Evolutionary conservation across 1,284 basidiomycete species (phyloP).

Genomic region (Malassezia japonica): DNA sequence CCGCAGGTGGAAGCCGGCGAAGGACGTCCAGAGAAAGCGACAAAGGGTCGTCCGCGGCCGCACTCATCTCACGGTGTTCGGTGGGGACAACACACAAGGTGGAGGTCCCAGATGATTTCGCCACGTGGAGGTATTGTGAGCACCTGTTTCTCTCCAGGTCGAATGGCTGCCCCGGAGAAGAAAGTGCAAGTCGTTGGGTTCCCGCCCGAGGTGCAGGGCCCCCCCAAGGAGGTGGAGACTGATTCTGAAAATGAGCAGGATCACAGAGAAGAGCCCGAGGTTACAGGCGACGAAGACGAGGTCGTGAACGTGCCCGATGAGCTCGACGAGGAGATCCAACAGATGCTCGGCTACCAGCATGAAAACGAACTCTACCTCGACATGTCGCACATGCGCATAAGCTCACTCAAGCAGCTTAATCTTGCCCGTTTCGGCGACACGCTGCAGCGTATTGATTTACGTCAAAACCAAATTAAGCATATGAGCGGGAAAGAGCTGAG

Average conservation of each 20-base stretch:
- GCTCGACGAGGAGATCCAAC: conserved; percentile 24
- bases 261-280: conserved; percentile 12
- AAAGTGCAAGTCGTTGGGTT: conserved; percentile 13
- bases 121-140: neutral
- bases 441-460: conserved; percentile 69
- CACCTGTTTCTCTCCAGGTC: neutral
- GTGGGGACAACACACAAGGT: neutral
- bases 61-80: conserved; percentile 9
- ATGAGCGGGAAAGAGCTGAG: conserved; percentile 54
- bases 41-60: conserved; percentile 24
- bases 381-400: conserved; percentile 71
- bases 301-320: conserved; percentile 21
- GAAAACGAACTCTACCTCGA: conserved; percentile 55
- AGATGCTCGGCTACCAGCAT: conserved; percentile 26
- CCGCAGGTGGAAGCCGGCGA: conserved; percentile 84
- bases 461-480: conserved; percentile 73
- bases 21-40: conserved; percentile 68
- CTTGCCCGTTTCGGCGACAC: conserved; percentile 62
- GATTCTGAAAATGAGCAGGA: conserved; percentile 25
- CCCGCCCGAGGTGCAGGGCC: neutral
- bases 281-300: neutral
- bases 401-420: conserved; percentile 54
- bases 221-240: conserved; percentile 9
- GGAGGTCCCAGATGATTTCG: too few relatives aligned
- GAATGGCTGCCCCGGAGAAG: conserved; percentile 4